Base-by-base conservation (phyloP, 441 rosid genomes). In the Kokia cookei region DNA sequence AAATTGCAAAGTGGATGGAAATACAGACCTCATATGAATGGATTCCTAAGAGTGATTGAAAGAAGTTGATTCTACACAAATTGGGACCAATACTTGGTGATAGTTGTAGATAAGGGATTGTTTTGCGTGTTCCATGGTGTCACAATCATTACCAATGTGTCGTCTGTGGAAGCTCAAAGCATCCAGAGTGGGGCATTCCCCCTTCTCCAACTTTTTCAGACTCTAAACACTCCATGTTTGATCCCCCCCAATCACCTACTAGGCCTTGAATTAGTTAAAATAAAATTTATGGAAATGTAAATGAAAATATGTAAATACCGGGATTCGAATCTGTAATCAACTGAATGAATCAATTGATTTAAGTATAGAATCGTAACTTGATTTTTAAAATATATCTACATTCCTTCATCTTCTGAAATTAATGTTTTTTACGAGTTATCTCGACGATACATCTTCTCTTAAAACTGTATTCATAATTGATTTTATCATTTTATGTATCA, bases 121-220 rank as follows among this genome's bases (percentile, higher is more conserved):
- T 37, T 47, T 27, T 66, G 13, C 57, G 47, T 26, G 42, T 47
- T 47, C 37, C 70, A 45, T 14, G 55, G 70, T 66, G 37, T 66
- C 26, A 26, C 55, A 66, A 66, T 66, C 55, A 45, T 66, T 43
- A 53, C 27, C 55, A 5, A 67, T 67, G 50, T 77, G 76, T 67
- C 76, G 53, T 17, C 29, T 11, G 19, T 29, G 51, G 57, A 61
- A 66, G 69, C 65, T 50, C 40, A 67, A 59, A 32, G 74, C 71
- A 77, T 67, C 42, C 12, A 32, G 68, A 60, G 65, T 42, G 51
- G 73, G 69, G 51, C 61, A 75, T 4, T 22, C 26, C n/a, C 74
- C 58, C 0, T 19, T 19, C 22, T 19, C 22, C 22, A 19, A 42
- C 54, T 42, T 71, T 71, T 27, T 3, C 8, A 26, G 1, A 60